phyloP scores from a whole-genome alignment of 176 grass and related monocot species.

The Puya raimondii region DNA sequence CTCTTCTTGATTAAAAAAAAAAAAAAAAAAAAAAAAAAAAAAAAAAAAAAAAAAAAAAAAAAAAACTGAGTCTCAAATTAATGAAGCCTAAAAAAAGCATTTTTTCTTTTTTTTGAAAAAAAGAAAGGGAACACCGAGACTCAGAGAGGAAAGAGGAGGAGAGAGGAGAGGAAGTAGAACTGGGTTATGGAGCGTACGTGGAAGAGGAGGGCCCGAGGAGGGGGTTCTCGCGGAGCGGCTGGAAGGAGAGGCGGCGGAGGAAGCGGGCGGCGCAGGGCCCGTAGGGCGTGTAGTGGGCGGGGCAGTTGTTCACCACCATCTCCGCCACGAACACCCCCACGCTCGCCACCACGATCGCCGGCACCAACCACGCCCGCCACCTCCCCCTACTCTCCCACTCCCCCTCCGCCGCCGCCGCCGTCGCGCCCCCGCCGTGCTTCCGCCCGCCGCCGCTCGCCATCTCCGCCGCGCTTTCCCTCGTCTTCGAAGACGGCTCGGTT shows the following conservation, averaged over 20 bases:
- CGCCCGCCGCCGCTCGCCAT: slow-evolving; percentile 36
- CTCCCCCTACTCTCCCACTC: too few species aligned
- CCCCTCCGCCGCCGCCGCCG: slow-evolving; percentile 12
- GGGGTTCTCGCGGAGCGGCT: slow-evolving; percentile 2
- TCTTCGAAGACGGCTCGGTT: neutral
- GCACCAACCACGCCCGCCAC: too few species aligned
- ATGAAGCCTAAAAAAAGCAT: too few species aligned
- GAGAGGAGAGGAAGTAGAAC: neutral
- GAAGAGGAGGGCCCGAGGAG: slow-evolving; percentile 5
- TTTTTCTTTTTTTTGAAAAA: neutral
- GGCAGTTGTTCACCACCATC: too few species aligned
- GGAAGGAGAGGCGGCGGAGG: neutral
- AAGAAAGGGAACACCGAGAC: neutral
- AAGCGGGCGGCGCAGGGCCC: too few species aligned
- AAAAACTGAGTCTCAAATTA: too few species aligned
- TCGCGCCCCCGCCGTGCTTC: slow-evolving; percentile 26
- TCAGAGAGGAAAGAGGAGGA: neutral
- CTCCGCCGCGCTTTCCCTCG: neutral
- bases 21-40: too few species aligned
- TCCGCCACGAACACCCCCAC: too few species aligned
- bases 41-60: too few species aligned
- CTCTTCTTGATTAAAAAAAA: too few species aligned
- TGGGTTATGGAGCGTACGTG: neutral
- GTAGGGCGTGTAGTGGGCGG: too few species aligned
- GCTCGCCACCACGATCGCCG: too few species aligned